These are phyloP conservation scores for Posidonia oceanica DNA, from an alignment of 116 monocot species.

Conservation along the genomic window DNA sequence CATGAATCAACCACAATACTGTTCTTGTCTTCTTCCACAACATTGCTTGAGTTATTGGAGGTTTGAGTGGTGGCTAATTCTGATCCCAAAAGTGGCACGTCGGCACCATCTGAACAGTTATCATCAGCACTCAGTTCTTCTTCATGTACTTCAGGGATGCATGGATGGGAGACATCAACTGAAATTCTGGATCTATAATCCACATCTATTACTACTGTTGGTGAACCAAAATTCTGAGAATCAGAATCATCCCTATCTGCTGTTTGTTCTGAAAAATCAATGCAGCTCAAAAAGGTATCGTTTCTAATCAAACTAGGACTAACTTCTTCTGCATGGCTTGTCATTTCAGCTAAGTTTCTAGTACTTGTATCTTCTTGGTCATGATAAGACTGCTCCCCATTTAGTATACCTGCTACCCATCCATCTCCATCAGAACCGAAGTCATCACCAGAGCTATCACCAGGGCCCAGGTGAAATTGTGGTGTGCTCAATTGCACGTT, in stretches of 20 bases:
- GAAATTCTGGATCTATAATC: not conserved
- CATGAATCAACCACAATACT: not conserved
- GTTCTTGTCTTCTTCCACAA: not conserved
- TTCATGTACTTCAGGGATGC: not conserved
- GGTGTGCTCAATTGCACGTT: slow-evolving; percentile 63
- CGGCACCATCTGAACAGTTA: not conserved
- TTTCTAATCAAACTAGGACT: slow-evolving; percentile 17
- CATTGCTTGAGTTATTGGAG: not conserved
- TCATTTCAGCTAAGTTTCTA: slow-evolving; percentile 1
- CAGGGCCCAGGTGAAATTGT: slow-evolving; percentile 88
- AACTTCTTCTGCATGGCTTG: slow-evolving; percentile 12
- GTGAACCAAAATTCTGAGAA: slow-evolving; percentile 1
- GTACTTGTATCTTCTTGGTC: slow-evolving; percentile 7
- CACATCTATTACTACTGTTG: not conserved
- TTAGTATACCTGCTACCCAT: slow-evolving; percentile 47
- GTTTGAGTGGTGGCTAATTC: not conserved
- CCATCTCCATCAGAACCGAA: slow-evolving; percentile 31
- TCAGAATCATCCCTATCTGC: slow-evolving; percentile 16
- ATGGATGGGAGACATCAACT: not conserved
- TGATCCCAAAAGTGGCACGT: too few species aligned
- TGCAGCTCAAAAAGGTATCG: slow-evolving; percentile 63
- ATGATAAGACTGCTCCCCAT: slow-evolving; percentile 1
- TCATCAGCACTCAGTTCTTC: not conserved
- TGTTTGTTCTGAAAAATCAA: slow-evolving; percentile 29
- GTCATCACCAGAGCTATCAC: slow-evolving; percentile 49